Base-by-base conservation (phyloP, 2,329 filamentous ascomycete species). In the Hawksworthiomyces lignivorus region DNA sequence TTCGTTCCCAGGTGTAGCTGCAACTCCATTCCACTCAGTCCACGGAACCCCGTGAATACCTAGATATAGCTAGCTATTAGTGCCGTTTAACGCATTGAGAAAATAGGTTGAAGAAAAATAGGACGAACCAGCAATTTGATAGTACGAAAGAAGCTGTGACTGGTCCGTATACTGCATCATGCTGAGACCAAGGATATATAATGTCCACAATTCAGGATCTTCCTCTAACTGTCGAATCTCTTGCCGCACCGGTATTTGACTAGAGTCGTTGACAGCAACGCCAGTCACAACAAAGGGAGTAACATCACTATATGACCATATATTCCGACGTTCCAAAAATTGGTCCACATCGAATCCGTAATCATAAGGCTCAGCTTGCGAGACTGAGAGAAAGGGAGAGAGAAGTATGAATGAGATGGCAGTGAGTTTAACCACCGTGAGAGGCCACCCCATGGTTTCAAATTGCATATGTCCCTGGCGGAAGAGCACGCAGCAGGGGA, bases 11-110 rank as follows among this genome's bases (percentile, higher is more conserved):
- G 67, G 54, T 2, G 62, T 64, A 41, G 69, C 64, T 36, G 62
- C 53, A 18, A 78, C 75, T 26, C 63, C 69, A 22, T 68, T 72
- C 72, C 74, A 79, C 11, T 69, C 58, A 29, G 63, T 51, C 49
- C 73, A 75, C 2, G 87, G 87, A 47, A 82, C 79, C 15, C 87
- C 87, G 59, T 94, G 87, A 51, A 94, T 86, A 14, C 82, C 84
- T 87, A 21, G 7, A 18, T 15, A 24, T 7, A 2, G 18, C 6
- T 22, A n/a, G n/a, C n/a, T n/a, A n/a, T n/a, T n/a, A n/a, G n/a
- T n/a, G n/a, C n/a, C n/a, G n/a, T n/a, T n/a, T n/a, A n/a, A n/a
- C n/a, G n/a, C n/a, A n/a, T n/a, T n/a, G n/a, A n/a, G n/a, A n/a
- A n/a, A n/a, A n/a, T n/a, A n/a, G n/a, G n/a, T n/a, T n/a, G n/a